These are phyloP conservation scores for Carex littledalei DNA, from an alignment of 176 grass and related monocot genomes.

Conservation along the genomic window DNA sequence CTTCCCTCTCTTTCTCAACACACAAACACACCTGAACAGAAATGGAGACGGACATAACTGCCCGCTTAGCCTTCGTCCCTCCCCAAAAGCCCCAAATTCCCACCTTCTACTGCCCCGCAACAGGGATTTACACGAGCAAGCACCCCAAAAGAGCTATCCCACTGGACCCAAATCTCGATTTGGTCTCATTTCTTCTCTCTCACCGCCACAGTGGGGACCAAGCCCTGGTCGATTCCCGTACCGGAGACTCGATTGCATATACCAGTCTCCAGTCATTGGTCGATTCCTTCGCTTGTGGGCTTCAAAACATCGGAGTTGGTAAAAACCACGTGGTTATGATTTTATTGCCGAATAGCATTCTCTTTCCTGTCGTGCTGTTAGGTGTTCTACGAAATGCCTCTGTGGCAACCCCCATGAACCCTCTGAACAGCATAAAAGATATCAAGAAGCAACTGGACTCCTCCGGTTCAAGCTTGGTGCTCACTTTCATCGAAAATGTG, in stretches of 20 bases:
- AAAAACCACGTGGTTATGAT: conserved; percentile 41
- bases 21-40: background rate
- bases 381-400: conserved; percentile 49
- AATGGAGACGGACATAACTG: conserved; percentile 11
- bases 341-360: conserved; percentile 46
- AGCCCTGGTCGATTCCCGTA: conserved; percentile 46
- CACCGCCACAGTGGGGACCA: conserved; percentile 24
- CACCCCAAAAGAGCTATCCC: conserved; percentile 38
- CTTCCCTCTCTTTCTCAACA: background rate
- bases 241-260: conserved; percentile 36
- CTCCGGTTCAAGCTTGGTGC: conserved; percentile 25
- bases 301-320: conserved; percentile 30
- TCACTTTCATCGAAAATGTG: conserved; percentile 37
- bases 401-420: conserved; percentile 48
- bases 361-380: conserved; percentile 60
- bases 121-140: conserved; percentile 55
- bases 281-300: conserved; percentile 40
- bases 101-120: conserved; percentile 44
- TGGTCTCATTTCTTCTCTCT: conserved; percentile 67
- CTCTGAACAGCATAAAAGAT: conserved; percentile 44
- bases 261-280: conserved; percentile 46
- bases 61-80: background rate
- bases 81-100: background rate
- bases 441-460: conserved; percentile 35
- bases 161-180: conserved; percentile 38